A percentile compares a stretch with the other conserved stretches of the same genome.
phyloP scores from a whole-genome alignment of 768 basidiomycete genomes.

The Galerina marginata region DNA sequence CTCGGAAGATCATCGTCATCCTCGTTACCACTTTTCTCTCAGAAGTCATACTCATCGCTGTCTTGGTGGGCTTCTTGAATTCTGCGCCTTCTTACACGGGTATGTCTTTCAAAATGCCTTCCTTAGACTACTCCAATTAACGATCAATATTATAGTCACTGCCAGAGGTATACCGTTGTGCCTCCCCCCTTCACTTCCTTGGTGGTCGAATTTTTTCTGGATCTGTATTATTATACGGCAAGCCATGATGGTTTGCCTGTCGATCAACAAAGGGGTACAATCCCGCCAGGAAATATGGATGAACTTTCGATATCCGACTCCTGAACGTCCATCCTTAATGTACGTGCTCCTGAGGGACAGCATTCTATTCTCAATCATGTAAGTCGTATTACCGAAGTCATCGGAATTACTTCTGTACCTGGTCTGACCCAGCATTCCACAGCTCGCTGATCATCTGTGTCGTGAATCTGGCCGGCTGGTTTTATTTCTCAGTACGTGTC shows the following conservation, averaged over 20 bases:
- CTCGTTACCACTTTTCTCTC: neutral
- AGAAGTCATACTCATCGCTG: neutral
- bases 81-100: neutral
- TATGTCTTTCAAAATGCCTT: neutral
- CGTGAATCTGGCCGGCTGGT: neutral
- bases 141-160: neutral
- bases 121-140: neutral
- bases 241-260: neutral
- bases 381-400: neutral
- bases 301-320: neutral
- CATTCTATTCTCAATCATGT: constrained; percentile 3
- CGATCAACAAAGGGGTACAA: neutral
- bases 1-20: neutral
- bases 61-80: neutral
- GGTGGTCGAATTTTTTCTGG: constrained; percentile 10
- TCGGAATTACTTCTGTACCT: neutral
- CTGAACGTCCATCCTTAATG: neutral
- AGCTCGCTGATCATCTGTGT: neutral
- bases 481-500: neutral
- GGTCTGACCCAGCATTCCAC: neutral
- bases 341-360: constrained; percentile 6
- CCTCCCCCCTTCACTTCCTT: neutral
- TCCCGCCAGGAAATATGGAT: neutral
- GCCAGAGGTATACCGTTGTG: neutral
- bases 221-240: neutral